Base-by-base conservation (phyloP, 768 basidiomycete genomes). In the Leucogyrophana mollusca region DNA sequence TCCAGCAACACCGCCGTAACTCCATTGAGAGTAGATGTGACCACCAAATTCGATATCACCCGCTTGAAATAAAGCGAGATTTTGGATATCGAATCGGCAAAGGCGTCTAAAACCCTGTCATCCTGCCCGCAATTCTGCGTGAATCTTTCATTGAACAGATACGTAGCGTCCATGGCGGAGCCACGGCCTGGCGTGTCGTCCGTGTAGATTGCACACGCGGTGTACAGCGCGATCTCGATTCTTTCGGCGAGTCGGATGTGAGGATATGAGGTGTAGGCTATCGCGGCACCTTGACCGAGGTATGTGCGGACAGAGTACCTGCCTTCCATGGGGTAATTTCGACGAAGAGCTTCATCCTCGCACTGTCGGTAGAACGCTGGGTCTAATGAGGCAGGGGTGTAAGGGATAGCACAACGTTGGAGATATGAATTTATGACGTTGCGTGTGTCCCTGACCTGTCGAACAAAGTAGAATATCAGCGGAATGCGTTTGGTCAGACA, bases 171-270 rank as follows among this genome's bases (percentile, higher is more conserved):
- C 32, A 59, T 49, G 4, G 50, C 52, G 14, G 47, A 40, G 40
- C 68, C 63, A 13, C 51, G 47, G 2, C 54, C 49, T 14, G 62
- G 54, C 2, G 50, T 42, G 48, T 77, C 72, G 49, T 77, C 75
- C 22, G 68, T 46, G 34, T 55, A 68, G 40, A 66, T 64, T n/a
- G 59, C 42, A 36, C 62, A 69, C 0, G 71, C 62, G 1, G 73
- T 74, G 50, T 64, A 74, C 8, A 74, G 56, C 3, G 71, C 65
- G 23, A 74, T 68, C 63, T 24, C 66, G 48, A 42, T 54, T 13
- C 6, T 30, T 6, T 7, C 27, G 13, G 27, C 40, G 46, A 60
- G 42, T 10, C 34, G 36, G 6, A 73, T 54, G 48, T 72, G 71
- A 0, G 40, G 48, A 22, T 65, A 67, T 2, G 61, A 58, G 2